These are phyloP conservation scores for Fusarium pseudonygamai DNA, from an alignment of 2,329 filamentous ascomycete species.

Conservation along the genomic window DNA sequence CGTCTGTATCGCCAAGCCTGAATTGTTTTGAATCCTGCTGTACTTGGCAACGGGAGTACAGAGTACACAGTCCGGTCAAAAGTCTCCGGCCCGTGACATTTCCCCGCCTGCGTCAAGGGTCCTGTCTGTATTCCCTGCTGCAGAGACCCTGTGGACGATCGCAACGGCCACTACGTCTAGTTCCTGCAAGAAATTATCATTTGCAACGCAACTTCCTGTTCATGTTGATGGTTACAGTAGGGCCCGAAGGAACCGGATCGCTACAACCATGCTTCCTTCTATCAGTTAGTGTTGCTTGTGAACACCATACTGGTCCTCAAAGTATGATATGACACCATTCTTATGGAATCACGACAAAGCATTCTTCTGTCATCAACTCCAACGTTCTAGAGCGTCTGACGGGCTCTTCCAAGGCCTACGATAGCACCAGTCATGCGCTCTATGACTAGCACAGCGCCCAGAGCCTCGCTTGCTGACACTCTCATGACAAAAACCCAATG, in stretches of 20 bases:
- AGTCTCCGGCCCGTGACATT: constrained; percentile 33
- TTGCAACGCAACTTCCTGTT: background rate
- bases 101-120: constrained; percentile 20
- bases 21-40: constrained; percentile 6
- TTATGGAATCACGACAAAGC: constrained; percentile 4
- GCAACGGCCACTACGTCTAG: constrained; percentile 7
- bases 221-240: background rate
- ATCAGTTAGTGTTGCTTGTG: background rate
- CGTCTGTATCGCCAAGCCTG: constrained; percentile 13
- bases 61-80: constrained; percentile 25
- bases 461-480: constrained; percentile 25
- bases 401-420: constrained; percentile 4
- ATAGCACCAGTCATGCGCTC: constrained; percentile 7
- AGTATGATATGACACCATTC: constrained; percentile 22
- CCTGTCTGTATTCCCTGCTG: constrained; percentile 8
- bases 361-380: background rate
- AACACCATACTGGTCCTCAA: background rate
- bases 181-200: background rate
- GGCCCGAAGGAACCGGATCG: constrained; percentile 33
- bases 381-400: constrained; percentile 7
- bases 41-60: background rate
- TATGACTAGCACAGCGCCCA: constrained; percentile 9
- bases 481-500: constrained; percentile 24
- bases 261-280: background rate
- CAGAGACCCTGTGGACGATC: constrained; percentile 34